These are phyloP conservation scores for Incumbomyces lentus DNA, from an alignment of 2,329 filamentous ascomycete genomes.

Conservation along the genomic window DNA sequence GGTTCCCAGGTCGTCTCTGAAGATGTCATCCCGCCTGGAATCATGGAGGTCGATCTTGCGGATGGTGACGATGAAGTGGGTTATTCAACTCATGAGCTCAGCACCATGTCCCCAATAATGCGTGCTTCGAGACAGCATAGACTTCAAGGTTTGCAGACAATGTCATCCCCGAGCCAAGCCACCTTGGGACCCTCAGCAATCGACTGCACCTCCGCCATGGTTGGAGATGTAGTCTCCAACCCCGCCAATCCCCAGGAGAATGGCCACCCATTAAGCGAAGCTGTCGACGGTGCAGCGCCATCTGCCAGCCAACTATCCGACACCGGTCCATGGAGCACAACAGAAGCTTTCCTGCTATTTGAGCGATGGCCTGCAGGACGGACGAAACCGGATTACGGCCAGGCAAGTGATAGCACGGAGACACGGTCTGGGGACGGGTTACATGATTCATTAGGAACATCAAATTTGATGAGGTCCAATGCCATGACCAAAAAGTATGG, in stretches of 20 bases:
- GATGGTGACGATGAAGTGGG: too few species aligned
- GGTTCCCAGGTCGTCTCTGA: too few species aligned
- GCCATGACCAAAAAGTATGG: conserved; percentile 2
- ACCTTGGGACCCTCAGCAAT: conserved; percentile 10
- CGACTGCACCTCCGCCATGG: background rate
- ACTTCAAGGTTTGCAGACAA: too few species aligned
- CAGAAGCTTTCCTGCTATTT: conserved; percentile 20
- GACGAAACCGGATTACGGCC: conserved; percentile 11
- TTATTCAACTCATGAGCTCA: too few species aligned
- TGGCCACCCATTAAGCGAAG: background rate
- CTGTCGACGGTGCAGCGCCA: too few species aligned
- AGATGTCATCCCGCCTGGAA: too few species aligned
- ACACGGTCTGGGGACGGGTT: background rate
- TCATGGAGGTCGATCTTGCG: too few species aligned
- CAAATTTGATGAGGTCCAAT: background rate
- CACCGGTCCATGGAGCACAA: conserved; percentile 21
- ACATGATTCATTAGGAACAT: too few species aligned
- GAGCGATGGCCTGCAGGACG: conserved; percentile 17
- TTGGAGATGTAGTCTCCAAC: background rate
- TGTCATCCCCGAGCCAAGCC: background rate
- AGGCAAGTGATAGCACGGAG: background rate
- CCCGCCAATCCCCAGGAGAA: background rate
- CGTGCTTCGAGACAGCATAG: too few species aligned
- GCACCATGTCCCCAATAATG: too few species aligned
- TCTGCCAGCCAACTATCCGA: background rate